Conservation (phyloP, 805 yeast species). For the Candida fluviatilis region DNA sequence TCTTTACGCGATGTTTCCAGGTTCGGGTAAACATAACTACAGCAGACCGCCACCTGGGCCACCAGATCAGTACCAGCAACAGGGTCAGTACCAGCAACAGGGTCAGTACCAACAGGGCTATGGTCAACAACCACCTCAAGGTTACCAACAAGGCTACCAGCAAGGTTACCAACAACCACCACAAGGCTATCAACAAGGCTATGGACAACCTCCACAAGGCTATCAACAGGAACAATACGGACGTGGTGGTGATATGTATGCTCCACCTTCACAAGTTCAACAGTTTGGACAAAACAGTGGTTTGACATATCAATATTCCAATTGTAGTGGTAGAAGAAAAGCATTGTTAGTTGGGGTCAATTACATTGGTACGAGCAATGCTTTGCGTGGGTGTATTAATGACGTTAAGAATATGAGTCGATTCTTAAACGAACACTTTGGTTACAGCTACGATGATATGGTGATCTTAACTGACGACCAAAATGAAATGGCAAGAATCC, state of each 20-base stretch:
- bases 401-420: slow-evolving; percentile 36
- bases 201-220: slow-evolving; percentile 9
- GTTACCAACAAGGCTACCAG: slow-evolving; percentile 8
- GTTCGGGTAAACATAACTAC: slow-evolving; percentile 12
- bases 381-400: slow-evolving; percentile 34
- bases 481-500: slow-evolving; percentile 24
- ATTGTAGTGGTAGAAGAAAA: slow-evolving; percentile 33
- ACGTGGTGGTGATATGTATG: slow-evolving; percentile 9
- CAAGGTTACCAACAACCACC: slow-evolving; percentile 1
- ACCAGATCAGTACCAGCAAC: slow-evolving; percentile 8
- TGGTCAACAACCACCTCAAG: slow-evolving; percentile 2
- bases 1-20: slow-evolving; percentile 15
- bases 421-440: slow-evolving; percentile 25
- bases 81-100: slow-evolving; percentile 14
- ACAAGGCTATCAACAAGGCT: slow-evolving; percentile 5
- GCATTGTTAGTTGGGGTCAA: slow-evolving; percentile 36
- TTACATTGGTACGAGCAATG: slow-evolving; percentile 27
- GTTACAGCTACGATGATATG: slow-evolving; percentile 34
- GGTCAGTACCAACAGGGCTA: slow-evolving; percentile 14
- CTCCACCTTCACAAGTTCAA: slow-evolving; percentile 32
- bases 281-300: slow-evolving; percentile 31
- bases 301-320: slow-evolving; percentile 36
- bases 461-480: slow-evolving; percentile 38
- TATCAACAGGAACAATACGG: slow-evolving; percentile 3
- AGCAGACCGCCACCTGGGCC: slow-evolving; percentile 16